Evolutionary conservation across 441 rosid genomes (phyloP), one percentile per base, ranked within the genome.

Genomic region (Populus hybrid): DNA sequence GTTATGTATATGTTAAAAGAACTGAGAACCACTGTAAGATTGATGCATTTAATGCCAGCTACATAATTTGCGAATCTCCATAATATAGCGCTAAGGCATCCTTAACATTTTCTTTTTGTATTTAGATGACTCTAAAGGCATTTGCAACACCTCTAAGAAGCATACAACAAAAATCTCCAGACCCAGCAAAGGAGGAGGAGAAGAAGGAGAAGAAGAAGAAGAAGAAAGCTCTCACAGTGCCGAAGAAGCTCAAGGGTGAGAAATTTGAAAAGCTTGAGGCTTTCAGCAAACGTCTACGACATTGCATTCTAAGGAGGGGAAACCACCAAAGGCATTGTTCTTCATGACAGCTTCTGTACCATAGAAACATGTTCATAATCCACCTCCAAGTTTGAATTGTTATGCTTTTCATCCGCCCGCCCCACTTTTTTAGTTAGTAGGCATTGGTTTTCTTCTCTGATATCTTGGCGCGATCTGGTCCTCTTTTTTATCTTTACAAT

Each of bases 251-350:
- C 33, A 92, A 83, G 85, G 90, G 84, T 31, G 95, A 91, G 78
- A 90, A 84, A 70, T 77, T 91, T 28, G 93, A 89, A 77, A 92
- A 84, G 86, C 87, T 92, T 21, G 98, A 92, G 83, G 97, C 98
- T 21, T 84, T 95, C 26, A 84, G 95, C 83, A 94, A 84, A 81
- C 86, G 92, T 61, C 77, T 94, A 66, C 87, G 94, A 23, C 94
- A 78, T 79, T 83, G 94, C 88, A 88, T 94, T 80, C 87, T 88
- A 75, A 85, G 80, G 86, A 83, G 95, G 81, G 93, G 87, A 21
- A 85, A 83, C 86, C 94, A 88, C 79, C 86, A 78, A 79, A 92
- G 93, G 82, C 89, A 88, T 68, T 75, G 79, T 66, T 86, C 93
- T 31, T 87, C 95, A 9, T 90, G 86, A 92, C 73, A 40, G 72